Conservation (phyloP, 106 monocot genomes). For the Allium fistulosum region DNA sequence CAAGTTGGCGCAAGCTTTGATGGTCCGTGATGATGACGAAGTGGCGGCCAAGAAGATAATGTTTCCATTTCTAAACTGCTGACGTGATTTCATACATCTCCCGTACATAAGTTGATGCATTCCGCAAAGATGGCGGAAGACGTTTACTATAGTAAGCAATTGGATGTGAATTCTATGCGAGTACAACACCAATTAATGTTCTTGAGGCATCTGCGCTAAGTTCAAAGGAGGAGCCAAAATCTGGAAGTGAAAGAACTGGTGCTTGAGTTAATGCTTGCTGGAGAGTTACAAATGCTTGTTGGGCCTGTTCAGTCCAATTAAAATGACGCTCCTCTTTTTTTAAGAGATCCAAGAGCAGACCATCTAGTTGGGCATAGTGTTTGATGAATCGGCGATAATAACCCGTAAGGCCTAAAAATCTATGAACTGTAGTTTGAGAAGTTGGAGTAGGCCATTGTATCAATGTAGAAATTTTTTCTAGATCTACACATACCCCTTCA, state of each 20-base stretch:
- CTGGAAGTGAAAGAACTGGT: not conserved
- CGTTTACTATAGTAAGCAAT: not conserved
- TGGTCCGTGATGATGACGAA: not conserved
- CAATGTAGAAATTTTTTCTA: not conserved
- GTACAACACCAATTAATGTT: not conserved
- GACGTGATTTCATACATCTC: not conserved
- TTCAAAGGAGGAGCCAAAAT: not conserved
- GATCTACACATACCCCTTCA: not conserved
- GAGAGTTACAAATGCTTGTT: not conserved
- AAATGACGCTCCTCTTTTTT: no score
- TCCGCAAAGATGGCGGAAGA: not conserved
- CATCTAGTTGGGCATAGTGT: no score
- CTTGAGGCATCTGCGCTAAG: not conserved
- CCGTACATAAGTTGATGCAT: not conserved
- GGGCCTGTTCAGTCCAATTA: no score
- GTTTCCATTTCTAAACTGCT: not conserved
- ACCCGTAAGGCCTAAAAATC: no score
- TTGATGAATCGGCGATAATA: no score
- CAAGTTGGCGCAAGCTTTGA: not conserved
- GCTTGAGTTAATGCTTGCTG: not conserved
- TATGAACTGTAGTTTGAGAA: no score
- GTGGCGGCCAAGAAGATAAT: not conserved
- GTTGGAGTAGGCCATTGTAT: no score
- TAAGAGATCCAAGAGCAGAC: no score
- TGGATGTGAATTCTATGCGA: not conserved